These are phyloP conservation scores for Flammula alnicola DNA, from an alignment of 1,284 basidiomycete species.

Conservation along the genomic window DNA sequence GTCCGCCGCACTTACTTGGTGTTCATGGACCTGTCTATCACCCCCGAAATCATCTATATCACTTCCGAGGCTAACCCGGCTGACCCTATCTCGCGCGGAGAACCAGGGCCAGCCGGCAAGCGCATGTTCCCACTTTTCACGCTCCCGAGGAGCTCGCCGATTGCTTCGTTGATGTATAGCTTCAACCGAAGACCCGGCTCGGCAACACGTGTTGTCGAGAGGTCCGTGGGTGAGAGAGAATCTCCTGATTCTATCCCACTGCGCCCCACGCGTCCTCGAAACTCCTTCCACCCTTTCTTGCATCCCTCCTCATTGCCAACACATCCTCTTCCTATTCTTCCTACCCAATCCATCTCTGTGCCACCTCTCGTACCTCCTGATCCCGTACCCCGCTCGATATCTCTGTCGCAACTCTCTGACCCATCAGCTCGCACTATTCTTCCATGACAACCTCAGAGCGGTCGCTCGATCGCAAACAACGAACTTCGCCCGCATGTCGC, in stretches of 20 bases:
- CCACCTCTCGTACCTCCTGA: too few relatives aligned
- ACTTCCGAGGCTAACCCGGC: slow-evolving; percentile 34
- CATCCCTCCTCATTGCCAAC: too few relatives aligned
- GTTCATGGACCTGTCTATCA: slow-evolving; percentile 27
- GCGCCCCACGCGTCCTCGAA: too few relatives aligned
- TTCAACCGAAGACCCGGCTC: too few relatives aligned
- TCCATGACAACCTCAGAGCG: not conserved
- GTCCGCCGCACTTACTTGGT: slow-evolving; percentile 30
- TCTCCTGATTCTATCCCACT: too few relatives aligned
- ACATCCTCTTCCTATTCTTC: too few relatives aligned
- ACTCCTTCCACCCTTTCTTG: too few relatives aligned
- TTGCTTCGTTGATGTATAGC: slow-evolving; percentile 21
- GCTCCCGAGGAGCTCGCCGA: slow-evolving; percentile 24
- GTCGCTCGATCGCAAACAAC: not conserved
- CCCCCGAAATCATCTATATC: slow-evolving; percentile 29
- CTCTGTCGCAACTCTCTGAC: not conserved
- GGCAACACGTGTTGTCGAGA: too few relatives aligned
- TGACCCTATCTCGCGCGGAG: slow-evolving; percentile 38
- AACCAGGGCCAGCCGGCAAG: too few relatives aligned
- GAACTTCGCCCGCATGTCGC: slow-evolving; percentile 15
- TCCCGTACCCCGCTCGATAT: not conserved
- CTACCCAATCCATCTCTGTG: too few relatives aligned
- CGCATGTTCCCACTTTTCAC: slow-evolving; percentile 2
- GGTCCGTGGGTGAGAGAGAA: too few relatives aligned
- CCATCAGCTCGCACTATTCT: not conserved